A percentile compares a stretch with the other conserved stretches of the same genome.
phyloP scores from a whole-genome alignment of 768 basidiomycete species.

The Dacryopinax primogenitus region DNA sequence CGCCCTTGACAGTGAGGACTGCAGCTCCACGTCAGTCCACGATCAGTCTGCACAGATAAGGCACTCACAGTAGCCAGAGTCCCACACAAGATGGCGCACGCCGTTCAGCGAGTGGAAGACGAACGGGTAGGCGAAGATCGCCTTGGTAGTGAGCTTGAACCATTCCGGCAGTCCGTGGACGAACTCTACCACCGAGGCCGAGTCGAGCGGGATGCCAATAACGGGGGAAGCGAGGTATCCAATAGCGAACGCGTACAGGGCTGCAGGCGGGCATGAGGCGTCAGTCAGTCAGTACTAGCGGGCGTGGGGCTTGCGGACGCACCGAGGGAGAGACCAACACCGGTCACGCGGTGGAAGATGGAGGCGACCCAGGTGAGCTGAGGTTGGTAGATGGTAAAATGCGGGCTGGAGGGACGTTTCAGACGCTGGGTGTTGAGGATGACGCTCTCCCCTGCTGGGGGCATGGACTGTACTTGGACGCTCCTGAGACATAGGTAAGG shows the following conservation, averaged over 20 bases:
- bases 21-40: slow-evolving; percentile 9
- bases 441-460: slow-evolving; percentile 41
- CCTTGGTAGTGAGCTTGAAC: slow-evolving; percentile 64
- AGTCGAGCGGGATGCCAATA: slow-evolving; percentile 51
- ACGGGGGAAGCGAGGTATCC: slow-evolving; percentile 73
- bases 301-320: slow-evolving; percentile 14
- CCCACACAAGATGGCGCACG: slow-evolving; percentile 81
- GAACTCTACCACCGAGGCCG: slow-evolving; percentile 58
- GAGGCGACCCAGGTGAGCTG: slow-evolving; percentile 85
- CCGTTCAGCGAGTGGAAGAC: slow-evolving; percentile 87
- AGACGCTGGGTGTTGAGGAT: slow-evolving; percentile 83
- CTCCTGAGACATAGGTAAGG: slow-evolving; percentile 27
- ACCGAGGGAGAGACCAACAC: slow-evolving; percentile 66
- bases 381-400: slow-evolving; percentile 93
- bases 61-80: slow-evolving; percentile 69
- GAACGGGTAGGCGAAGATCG: slow-evolving; percentile 72
- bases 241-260: slow-evolving; percentile 77
- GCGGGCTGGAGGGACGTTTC: slow-evolving; percentile 80
- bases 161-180: slow-evolving; percentile 59
- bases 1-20: slow-evolving; percentile 74
- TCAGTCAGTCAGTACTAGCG: slow-evolving; percentile 8
- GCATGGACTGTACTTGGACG: slow-evolving; percentile 53
- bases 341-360: slow-evolving; percentile 78
- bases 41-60: background rate
- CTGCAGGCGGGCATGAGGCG: slow-evolving; percentile 31